These are phyloP conservation scores for Metschnikowia similis DNA, from an alignment of 805 yeast genomes.

Conservation along the genomic window DNA sequence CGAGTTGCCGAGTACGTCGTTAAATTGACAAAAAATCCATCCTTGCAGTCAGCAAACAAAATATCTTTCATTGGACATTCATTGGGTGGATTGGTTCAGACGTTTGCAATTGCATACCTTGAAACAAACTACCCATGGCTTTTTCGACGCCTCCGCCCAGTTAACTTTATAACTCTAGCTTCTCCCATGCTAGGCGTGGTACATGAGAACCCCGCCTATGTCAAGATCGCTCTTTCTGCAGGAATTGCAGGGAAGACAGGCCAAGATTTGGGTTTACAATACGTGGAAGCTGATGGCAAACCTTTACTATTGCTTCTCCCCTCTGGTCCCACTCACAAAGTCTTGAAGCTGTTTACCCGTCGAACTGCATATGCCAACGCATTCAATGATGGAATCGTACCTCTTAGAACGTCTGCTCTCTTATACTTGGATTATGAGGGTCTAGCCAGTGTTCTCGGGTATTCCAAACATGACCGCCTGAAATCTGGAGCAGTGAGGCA, in stretches of 20 bases:
- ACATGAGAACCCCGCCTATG: slow-evolving; percentile 82
- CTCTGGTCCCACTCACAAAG: slow-evolving; percentile 62
- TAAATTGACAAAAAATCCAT: slow-evolving; percentile 46
- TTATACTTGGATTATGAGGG: slow-evolving; percentile 85
- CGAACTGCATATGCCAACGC: slow-evolving; percentile 88
- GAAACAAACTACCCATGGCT: slow-evolving; percentile 64
- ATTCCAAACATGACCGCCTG: background rate
- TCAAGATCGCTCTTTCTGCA: slow-evolving; percentile 76
- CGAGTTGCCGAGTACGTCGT: slow-evolving; percentile 73
- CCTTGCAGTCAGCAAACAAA: slow-evolving; percentile 42
- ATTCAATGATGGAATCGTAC: slow-evolving; percentile 92
- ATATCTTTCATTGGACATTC: slow-evolving; percentile 93
- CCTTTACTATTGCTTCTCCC: slow-evolving; percentile 78
- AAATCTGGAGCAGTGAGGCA: background rate
- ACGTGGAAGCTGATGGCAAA: slow-evolving; percentile 37
- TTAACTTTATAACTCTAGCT: slow-evolving; percentile 78
- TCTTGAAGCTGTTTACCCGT: slow-evolving; percentile 58
- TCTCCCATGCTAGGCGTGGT: slow-evolving; percentile 86
- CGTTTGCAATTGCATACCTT: slow-evolving; percentile 84
- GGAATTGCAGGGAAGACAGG: slow-evolving; percentile 95
- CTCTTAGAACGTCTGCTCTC: slow-evolving; percentile 83
- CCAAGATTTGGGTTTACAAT: slow-evolving; percentile 73
- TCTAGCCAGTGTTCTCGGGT: slow-evolving; percentile 15
- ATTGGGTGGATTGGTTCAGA: slow-evolving; percentile 86
- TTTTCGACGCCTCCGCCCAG: slow-evolving; percentile 62